These are phyloP conservation scores for Wickerhamiella lipophila DNA, from an alignment of 805 yeast genomes.

Conservation along the genomic window DNA sequence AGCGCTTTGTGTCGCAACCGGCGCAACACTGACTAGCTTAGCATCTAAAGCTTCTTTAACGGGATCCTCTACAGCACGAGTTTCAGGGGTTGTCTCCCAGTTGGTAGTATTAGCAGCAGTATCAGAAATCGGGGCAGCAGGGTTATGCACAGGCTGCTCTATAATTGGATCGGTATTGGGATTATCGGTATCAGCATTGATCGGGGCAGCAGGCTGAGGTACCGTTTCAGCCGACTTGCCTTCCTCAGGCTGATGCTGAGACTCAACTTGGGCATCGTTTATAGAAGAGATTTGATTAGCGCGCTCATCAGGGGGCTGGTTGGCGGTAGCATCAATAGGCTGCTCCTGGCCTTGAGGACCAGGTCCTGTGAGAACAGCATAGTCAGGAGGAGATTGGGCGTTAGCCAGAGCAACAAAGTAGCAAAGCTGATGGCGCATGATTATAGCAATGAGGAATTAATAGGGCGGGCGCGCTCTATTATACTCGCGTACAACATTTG, in stretches of 20 bases:
- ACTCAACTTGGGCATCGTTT: background rate
- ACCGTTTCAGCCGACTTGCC: background rate
- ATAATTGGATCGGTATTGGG: too few species aligned
- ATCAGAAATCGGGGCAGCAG: too few species aligned
- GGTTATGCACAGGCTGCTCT: too few species aligned
- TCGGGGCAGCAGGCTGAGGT: too few species aligned
- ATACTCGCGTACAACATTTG: background rate
- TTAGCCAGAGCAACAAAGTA: background rate
- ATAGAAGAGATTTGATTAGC: background rate
- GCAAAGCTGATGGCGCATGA: constrained; percentile 4
- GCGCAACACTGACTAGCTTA: background rate
- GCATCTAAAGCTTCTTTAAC: background rate
- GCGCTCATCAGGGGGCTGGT: background rate
- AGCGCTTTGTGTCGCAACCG: background rate
- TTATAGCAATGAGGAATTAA: constrained; percentile 4
- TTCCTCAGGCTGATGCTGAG: background rate
- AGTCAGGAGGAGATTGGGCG: constrained; percentile 1
- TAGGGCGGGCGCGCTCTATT: background rate
- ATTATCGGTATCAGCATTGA: too few species aligned
- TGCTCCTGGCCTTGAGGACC: background rate
- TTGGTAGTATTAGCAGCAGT: background rate
- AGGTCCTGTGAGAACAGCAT: background rate
- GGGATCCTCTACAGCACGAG: background rate
- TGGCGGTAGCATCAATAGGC: background rate
- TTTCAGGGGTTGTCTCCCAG: background rate